Conservation (phyloP, 1,139 yeast genomes). For the Taphrina communis region DNA sequence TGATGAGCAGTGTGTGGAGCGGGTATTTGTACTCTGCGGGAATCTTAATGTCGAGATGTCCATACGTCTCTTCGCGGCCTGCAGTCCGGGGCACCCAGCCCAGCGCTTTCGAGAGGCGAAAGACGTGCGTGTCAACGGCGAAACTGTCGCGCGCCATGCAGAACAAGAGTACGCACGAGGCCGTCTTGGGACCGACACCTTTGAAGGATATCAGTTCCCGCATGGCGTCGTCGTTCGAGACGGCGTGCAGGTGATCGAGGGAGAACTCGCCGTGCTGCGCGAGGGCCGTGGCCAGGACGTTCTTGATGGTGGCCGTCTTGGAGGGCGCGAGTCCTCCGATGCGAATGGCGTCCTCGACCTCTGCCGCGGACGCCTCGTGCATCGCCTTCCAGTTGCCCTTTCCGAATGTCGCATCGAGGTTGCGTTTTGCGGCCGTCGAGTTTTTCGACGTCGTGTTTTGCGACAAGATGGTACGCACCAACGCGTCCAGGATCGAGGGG, state of each 20-base stretch:
- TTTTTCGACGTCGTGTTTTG: conserved; percentile 39
- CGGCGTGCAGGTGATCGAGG: conserved; percentile 35
- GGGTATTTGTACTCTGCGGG: conserved; percentile 40
- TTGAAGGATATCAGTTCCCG: conserved; percentile 36
- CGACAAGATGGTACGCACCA: conserved; percentile 38
- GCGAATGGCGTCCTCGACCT: conserved; percentile 33
- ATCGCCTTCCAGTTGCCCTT: conserved; percentile 38
- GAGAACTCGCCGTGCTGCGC: conserved; percentile 29
- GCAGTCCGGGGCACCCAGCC: conserved; percentile 40
- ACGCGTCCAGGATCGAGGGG: conserved; percentile 39
- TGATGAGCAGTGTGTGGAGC: conserved; percentile 36
- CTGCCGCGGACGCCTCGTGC: conserved; percentile 29
- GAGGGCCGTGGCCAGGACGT: conserved; percentile 25
- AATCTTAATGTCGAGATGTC: conserved; percentile 35
- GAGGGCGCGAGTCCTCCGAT: conserved; percentile 38
- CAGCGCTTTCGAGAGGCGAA: conserved; percentile 31
- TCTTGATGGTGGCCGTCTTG: conserved; percentile 40
- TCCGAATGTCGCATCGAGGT: conserved; percentile 30
- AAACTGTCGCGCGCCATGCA: conserved; percentile 41
- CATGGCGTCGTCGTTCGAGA: conserved; percentile 39
- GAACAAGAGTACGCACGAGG: conserved; percentile 39
- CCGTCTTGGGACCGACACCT: conserved; percentile 42
- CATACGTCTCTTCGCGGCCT: conserved; percentile 38
- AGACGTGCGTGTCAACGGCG: conserved; percentile 42
- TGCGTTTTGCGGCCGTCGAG: conserved; percentile 33